phyloP scores from a whole-genome alignment of 164 flowering plant species.

The Piper betle region DNA sequence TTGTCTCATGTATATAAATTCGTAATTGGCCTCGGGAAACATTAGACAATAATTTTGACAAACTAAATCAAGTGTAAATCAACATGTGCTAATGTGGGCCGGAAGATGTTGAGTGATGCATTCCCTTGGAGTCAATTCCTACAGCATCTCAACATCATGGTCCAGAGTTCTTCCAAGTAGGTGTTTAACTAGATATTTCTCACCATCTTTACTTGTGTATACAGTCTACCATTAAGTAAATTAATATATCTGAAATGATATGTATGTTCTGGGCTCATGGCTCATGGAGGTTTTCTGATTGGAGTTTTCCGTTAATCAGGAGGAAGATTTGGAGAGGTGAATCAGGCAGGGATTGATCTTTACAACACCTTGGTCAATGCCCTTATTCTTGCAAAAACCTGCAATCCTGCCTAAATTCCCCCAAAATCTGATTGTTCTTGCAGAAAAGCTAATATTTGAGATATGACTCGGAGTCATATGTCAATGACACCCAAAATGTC shows the following conservation, averaged over 20 bases:
- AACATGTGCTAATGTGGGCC: neutral
- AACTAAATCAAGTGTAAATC: no score
- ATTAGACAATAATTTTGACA: no score
- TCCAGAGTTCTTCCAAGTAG: constrained; percentile 47
- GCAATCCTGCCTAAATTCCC: no score
- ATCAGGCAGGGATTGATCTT: constrained; percentile 26
- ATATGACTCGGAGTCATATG: no score
- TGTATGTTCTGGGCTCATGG: no score
- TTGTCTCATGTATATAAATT: no score
- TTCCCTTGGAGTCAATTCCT: constrained; percentile 39
- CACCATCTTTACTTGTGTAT: neutral
- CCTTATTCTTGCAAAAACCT: no score
- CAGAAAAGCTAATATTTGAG: no score
- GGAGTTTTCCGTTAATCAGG: constrained; percentile 10
- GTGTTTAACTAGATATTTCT: neutral
- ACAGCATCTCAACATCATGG: constrained; percentile 70
- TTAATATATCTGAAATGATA: no score
- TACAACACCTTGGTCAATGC: constrained; percentile 44
- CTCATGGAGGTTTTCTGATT: no score
- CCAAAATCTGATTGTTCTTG: constrained; percentile 16
- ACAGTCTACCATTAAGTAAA: neutral
- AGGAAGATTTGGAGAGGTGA: constrained; percentile 45
- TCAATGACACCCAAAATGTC: no score
- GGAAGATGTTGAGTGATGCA: constrained; percentile 40
- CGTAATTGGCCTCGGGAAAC: no score